These are phyloP conservation scores for Basipetospora chlamydospora DNA, from an alignment of 2,329 filamentous ascomycete genomes.

Conservation along the genomic window DNA sequence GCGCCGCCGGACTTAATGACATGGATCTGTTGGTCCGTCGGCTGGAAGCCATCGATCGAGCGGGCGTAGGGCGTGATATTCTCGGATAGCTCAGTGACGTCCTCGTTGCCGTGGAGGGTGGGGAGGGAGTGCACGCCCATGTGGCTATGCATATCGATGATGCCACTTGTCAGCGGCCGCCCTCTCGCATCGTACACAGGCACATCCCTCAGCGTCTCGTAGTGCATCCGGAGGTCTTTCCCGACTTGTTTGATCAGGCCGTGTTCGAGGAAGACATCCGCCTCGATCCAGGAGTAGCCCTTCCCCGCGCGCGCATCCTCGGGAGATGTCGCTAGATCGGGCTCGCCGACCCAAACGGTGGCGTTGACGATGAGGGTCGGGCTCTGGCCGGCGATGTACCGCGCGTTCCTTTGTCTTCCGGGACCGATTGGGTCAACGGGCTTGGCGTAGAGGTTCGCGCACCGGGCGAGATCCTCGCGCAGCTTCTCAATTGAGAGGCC, in stretches of 20 bases:
- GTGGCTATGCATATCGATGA: conserved; percentile 61
- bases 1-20: conserved; percentile 60
- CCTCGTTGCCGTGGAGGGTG: conserved; percentile 34
- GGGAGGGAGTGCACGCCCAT: conserved; percentile 45
- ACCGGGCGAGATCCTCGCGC: conserved; percentile 37
- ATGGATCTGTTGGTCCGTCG: conserved; percentile 48
- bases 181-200: conserved; percentile 41
- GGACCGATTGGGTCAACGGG: conserved; percentile 40
- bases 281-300: conserved; percentile 42
- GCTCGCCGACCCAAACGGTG: conserved; percentile 52
- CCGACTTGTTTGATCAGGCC: conserved; percentile 47
- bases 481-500: conserved; percentile 37
- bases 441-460: conserved; percentile 36
- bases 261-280: conserved; percentile 46
- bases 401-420: conserved; percentile 44
- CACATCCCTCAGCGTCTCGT: conserved; percentile 7
- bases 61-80: conserved; percentile 56
- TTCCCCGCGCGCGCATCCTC: conserved; percentile 41
- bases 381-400: conserved; percentile 42
- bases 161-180: conserved; percentile 47
- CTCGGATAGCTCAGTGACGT: conserved; percentile 48
- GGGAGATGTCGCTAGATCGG: conserved; percentile 31
- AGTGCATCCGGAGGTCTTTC: conserved; percentile 19
- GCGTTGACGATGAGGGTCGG: conserved; percentile 52
- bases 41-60: conserved; percentile 49